Percentiles rank a stretch among this genome's conserved stretches.
Evolutionary conservation across 23 red algal genomes (phyloP).

Genomic region (Agarophyton chilense): DNA sequence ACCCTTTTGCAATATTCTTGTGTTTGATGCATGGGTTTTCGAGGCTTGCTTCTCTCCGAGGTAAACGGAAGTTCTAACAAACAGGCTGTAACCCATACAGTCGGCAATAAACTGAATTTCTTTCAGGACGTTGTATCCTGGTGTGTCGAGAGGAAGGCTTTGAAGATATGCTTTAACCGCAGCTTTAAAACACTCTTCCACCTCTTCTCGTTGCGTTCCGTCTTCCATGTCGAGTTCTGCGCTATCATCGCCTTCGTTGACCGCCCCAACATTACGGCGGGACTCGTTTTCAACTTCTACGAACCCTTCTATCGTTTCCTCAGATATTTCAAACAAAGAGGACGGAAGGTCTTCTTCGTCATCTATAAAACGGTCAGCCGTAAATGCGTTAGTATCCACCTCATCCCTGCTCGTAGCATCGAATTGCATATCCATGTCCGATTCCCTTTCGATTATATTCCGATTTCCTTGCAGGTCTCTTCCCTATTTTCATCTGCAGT

Average conservation of each 20-base stretch:
- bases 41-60: not conserved
- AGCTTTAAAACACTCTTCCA: constrained; percentile 3
- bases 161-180: not conserved
- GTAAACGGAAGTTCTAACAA: constrained; percentile 5
- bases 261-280: not conserved
- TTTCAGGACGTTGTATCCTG: constrained; percentile 3
- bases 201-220: not conserved
- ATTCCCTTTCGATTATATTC: not conserved
- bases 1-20: not conserved
- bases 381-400: not conserved
- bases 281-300: not conserved
- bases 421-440: not conserved
- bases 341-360: not conserved
- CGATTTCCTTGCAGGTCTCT: not conserved
- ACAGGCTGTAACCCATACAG: constrained; percentile 1
- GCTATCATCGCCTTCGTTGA: not conserved
- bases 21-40: not conserved
- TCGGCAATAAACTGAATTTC: constrained; percentile 41
- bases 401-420: not conserved
- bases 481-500: no score
- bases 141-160: not conserved
- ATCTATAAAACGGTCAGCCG: not conserved
- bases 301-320: not conserved
- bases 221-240: not conserved
- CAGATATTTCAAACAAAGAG: not conserved